Percentiles rank a stretch among this genome's conserved stretches.
phyloP scores from a whole-genome alignment of 768 basidiomycete genomes.

The Pholiota conissans region DNA sequence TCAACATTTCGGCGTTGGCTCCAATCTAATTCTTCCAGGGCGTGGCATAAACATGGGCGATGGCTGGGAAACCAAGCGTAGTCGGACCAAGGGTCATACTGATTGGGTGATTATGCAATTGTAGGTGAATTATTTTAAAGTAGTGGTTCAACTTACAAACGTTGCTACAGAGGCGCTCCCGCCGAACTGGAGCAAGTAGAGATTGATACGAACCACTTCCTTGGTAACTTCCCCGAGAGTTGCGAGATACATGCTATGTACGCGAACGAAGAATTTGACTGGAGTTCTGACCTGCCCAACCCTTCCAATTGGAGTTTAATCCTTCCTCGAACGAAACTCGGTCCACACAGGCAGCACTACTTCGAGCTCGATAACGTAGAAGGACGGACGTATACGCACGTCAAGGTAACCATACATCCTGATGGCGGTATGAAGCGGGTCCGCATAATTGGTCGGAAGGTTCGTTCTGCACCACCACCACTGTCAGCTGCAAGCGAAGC shows the following conservation, averaged over 20 bases:
- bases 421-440: constrained; percentile 96
- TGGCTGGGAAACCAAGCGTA: constrained; percentile 98
- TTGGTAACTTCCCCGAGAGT: constrained; percentile 92
- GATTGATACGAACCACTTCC: constrained; percentile 94
- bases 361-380: constrained; percentile 77
- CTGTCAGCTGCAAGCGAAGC: neutral
- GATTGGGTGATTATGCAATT: constrained; percentile 93
- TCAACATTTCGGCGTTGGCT: constrained; percentile 92
- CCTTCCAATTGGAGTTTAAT: constrained; percentile 70
- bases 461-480: constrained; percentile 10
- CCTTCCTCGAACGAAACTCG: constrained; percentile 76
- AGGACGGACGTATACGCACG: constrained; percentile 69
- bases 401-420: constrained; percentile 87
- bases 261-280: constrained; percentile 34
- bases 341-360: constrained; percentile 87
- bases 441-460: constrained; percentile 71
- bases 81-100: constrained; percentile 73
- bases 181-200: constrained; percentile 77
- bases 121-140: constrained; percentile 43
- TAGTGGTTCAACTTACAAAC: neutral
- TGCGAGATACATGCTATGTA: constrained; percentile 74
- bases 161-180: constrained; percentile 58
- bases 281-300: constrained; percentile 31
- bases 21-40: constrained; percentile 90
- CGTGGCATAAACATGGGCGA: constrained; percentile 95